These are phyloP conservation scores for Colletotrichum acutatum DNA, from an alignment of 2,329 filamentous ascomycete species.

Conservation along the genomic window DNA sequence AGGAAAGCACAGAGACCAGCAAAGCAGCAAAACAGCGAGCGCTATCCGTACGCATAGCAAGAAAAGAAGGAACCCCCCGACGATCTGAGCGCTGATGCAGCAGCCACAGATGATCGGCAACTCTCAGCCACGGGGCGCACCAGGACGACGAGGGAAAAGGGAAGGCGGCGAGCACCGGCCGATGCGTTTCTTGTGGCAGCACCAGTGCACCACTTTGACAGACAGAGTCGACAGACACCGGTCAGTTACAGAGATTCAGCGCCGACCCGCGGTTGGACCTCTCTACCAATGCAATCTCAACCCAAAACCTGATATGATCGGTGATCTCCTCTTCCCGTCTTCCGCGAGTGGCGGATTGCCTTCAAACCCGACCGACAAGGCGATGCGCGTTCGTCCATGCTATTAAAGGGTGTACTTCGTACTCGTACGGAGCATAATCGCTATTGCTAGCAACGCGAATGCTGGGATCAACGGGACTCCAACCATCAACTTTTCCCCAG, in stretches of 20 bases:
- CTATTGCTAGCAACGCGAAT: not conserved
- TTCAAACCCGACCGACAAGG: not conserved
- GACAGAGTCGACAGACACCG: too few relatives aligned
- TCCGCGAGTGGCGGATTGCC: constrained; percentile 15
- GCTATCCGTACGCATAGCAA: not conserved
- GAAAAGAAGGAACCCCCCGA: not conserved
- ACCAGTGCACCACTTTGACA: too few relatives aligned
- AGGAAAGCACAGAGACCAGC: not conserved
- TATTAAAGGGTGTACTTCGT: not conserved
- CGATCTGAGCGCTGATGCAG: constrained; percentile 10
- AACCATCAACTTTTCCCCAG: not conserved
- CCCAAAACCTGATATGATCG: not conserved
- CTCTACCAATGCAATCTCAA: not conserved
- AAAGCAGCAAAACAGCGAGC: not conserved
- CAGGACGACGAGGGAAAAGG: not conserved
- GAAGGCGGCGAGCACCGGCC: constrained; percentile 8
- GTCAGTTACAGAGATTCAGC: not conserved
- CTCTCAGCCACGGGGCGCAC: constrained; percentile 7
- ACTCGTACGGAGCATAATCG: not conserved
- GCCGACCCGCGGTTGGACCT: constrained; percentile 4
- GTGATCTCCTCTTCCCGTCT: constrained; percentile 7
- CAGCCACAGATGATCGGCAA: constrained; percentile 24
- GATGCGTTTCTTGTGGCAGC: not conserved
- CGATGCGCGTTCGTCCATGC: not conserved
- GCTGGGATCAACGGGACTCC: not conserved